phyloP scores from a whole-genome alignment of 1,284 basidiomycete genomes.

The Ganoderma multipileum region DNA sequence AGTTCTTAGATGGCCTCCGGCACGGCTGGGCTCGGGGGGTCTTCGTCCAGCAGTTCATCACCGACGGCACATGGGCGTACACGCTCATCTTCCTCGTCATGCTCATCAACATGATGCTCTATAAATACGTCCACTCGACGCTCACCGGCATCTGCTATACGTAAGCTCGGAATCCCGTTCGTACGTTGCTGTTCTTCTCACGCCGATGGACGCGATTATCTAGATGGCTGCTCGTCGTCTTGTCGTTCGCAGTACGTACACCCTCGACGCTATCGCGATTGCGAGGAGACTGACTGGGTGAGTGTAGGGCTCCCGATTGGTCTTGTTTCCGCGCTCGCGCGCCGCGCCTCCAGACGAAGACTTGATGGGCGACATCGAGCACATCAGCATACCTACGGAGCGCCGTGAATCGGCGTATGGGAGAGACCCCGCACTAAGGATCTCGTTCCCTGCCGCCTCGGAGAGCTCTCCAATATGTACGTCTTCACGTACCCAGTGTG shows the following conservation, averaged over 20 bases:
- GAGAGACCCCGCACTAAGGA: not conserved
- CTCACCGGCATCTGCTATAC: slow-evolving; percentile 39
- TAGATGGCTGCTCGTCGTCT: slow-evolving; percentile 38
- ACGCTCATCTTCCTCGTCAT: slow-evolving; percentile 36
- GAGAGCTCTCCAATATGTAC: not conserved
- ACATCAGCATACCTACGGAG: slow-evolving; percentile 5
- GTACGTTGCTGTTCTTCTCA: not conserved
- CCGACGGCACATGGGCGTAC: slow-evolving; percentile 41
- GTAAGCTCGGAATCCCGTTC: slow-evolving; percentile 19
- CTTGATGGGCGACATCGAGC: slow-evolving; percentile 15
- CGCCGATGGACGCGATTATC: not conserved
- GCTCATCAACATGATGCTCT: slow-evolving; percentile 36
- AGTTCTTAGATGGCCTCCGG: slow-evolving; percentile 31
- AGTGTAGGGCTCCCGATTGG: slow-evolving; percentile 35
- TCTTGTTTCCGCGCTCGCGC: slow-evolving; percentile 31
- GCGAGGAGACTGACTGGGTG: not conserved
- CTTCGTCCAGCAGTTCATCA: slow-evolving; percentile 35
- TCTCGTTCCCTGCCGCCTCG: not conserved
- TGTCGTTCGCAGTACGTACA: slow-evolving; percentile 35
- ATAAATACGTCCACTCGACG: slow-evolving; percentile 36
- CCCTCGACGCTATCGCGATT: too few relatives aligned
- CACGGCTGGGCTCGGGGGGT: slow-evolving; percentile 36
- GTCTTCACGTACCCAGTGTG: not conserved
- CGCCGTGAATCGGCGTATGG: not conserved
- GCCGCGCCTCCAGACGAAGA: slow-evolving; percentile 6